phyloP scores from a whole-genome alignment of 2,329 filamentous ascomycete genomes.

The Sclerotinia spermophila region DNA sequence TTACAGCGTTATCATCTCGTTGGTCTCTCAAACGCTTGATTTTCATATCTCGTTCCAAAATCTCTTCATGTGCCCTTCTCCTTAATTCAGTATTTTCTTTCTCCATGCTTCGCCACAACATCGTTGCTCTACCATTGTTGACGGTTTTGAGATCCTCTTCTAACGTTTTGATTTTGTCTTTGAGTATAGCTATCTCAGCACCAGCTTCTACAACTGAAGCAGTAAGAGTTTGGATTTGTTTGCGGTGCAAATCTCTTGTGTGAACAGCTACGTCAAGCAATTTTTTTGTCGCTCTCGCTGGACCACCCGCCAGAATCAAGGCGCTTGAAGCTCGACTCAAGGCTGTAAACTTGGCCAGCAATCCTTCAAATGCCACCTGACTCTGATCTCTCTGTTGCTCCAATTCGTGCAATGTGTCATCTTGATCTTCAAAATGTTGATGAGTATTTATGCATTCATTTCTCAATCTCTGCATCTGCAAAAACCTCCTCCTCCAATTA shows the following conservation, averaged over 20 bases:
- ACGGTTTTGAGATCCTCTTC: background rate
- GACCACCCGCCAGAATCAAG: background rate
- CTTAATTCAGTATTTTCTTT: background rate
- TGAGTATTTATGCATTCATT: background rate
- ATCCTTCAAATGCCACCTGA: background rate
- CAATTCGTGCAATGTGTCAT: background rate
- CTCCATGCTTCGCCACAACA: background rate
- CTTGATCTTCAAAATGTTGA: background rate
- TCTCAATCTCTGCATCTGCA: background rate
- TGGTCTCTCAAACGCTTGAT: background rate
- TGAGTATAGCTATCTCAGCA: background rate
- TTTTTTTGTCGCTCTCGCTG: conserved; percentile 1
- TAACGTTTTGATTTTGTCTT: background rate
- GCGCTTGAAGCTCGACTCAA: background rate
- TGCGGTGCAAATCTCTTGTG: background rate
- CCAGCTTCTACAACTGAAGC: background rate
- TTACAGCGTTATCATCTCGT: background rate
- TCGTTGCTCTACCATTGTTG: background rate
- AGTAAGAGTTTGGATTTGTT: background rate
- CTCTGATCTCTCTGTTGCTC: background rate
- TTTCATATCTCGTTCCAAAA: background rate
- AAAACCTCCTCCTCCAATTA: background rate
- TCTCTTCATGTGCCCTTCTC: background rate
- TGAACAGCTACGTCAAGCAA: background rate
- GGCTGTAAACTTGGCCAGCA: background rate